Evolutionary conservation across 1,284 basidiomycete species (phyloP).

Genomic region (Ustilago shanxiensis): DNA sequence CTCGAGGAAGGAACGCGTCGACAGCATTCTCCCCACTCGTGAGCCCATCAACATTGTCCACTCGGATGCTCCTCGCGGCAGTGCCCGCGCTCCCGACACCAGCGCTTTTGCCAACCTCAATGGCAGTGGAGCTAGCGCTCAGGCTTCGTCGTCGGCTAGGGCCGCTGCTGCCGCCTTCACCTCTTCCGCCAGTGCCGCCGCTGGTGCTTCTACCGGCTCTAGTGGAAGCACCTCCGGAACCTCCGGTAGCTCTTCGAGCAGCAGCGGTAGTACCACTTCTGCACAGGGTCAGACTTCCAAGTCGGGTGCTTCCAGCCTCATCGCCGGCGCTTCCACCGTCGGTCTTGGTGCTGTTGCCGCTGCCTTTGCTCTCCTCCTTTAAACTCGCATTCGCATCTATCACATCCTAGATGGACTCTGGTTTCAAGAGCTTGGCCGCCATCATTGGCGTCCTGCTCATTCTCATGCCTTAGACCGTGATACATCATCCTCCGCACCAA

Average conservation of each 20-base stretch:
- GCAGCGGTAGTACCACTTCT: conserved; percentile 2
- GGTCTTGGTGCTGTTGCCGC: conserved; percentile 38
- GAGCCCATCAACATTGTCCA: conserved; percentile 44
- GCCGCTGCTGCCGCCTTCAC: conserved; percentile 16
- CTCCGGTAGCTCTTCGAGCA: conserved; percentile 6
- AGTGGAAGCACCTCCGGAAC: conserved; percentile 12
- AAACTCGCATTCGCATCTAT: conserved; percentile 7
- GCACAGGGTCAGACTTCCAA: conserved; percentile 25
- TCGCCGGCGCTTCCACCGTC: conserved; percentile 33
- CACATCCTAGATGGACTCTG: neutral
- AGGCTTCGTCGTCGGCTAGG: conserved; percentile 19
- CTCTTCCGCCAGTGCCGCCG: neutral
- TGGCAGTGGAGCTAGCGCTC: conserved; percentile 24
- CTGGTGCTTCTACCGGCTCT: neutral
- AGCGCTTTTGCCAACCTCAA: conserved; percentile 41
- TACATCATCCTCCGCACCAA: neutral
- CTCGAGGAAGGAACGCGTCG: conserved; percentile 32
- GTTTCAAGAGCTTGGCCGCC: neutral
- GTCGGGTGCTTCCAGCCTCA: conserved; percentile 29
- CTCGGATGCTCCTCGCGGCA: conserved; percentile 47
- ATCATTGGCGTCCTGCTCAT: neutral
- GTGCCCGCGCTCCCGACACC: conserved; percentile 42
- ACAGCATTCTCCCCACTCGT: conserved; percentile 49
- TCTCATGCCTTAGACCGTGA: too few species aligned
- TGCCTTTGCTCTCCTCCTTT: conserved; percentile 40